Percentiles rank a stretch among this genome's conserved stretches.
These are phyloP conservation scores for Stagonosporopsis rhizophila DNA, from an alignment of 2,329 filamentous ascomycete genomes.

Conservation along the genomic window DNA sequence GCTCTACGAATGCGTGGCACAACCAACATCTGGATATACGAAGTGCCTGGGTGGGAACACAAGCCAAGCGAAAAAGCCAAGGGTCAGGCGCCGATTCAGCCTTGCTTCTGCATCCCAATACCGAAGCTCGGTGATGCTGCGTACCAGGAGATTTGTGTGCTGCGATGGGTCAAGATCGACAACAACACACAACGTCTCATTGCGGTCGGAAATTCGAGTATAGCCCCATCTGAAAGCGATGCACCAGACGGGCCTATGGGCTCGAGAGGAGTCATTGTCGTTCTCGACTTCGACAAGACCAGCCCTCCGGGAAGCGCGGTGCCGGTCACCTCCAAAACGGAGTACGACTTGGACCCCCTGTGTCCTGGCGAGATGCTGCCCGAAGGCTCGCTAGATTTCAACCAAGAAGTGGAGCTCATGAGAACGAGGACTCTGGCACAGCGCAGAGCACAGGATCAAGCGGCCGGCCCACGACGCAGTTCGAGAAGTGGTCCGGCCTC, in stretches of 20 bases:
- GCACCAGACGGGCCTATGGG: slow-evolving; percentile 37
- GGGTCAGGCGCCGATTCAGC: slow-evolving; percentile 44
- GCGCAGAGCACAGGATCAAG: slow-evolving; percentile 41
- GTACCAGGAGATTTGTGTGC: slow-evolving; percentile 46
- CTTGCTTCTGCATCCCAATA: slow-evolving; percentile 48
- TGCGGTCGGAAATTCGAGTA: slow-evolving; percentile 48
- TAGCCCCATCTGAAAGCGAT: slow-evolving; percentile 30
- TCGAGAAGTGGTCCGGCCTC: slow-evolving; percentile 37
- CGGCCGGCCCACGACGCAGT: slow-evolving; percentile 32
- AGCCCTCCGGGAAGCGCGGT: slow-evolving; percentile 30
- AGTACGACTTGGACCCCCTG: slow-evolving; percentile 48
- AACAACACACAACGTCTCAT: slow-evolving; percentile 45
- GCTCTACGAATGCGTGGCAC: slow-evolving; percentile 48
- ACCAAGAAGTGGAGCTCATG: slow-evolving; percentile 51
- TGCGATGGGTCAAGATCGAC: slow-evolving; percentile 47
- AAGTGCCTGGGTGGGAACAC: slow-evolving; percentile 48
- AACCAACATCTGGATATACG: slow-evolving; percentile 50
- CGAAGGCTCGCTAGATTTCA: slow-evolving; percentile 51
- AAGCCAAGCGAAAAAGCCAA: slow-evolving; percentile 35
- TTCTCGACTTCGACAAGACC: slow-evolving; percentile 49
- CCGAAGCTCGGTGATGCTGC: slow-evolving; percentile 40
- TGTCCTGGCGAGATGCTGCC: slow-evolving; percentile 48
- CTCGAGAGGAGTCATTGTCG: slow-evolving; percentile 48
- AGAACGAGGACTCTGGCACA: slow-evolving; percentile 49
- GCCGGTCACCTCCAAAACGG: slow-evolving; percentile 38